Percentiles rank a stretch among this genome's conserved stretches.
Conservation (phyloP, 768 basidiomycete species). For the Hydnomerulius pinastri region DNA sequence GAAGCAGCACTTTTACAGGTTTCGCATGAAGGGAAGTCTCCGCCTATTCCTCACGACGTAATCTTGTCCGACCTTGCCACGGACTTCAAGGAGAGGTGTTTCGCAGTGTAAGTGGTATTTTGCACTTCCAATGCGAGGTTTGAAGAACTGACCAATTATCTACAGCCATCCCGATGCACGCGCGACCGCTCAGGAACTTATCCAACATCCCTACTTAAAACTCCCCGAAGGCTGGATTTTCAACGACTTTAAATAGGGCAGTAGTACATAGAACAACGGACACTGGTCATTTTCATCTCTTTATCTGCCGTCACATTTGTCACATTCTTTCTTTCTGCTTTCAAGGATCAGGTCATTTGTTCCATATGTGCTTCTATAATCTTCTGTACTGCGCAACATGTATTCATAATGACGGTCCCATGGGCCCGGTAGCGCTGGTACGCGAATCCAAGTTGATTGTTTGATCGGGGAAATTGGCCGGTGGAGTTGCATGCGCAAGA, state of each 20-base stretch:
- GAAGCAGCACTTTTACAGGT: conserved; percentile 49
- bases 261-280: conserved; percentile 15
- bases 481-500: too few species aligned
- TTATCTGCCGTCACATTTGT: conserved; percentile 28
- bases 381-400: conserved; percentile 26
- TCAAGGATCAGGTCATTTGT: conserved; percentile 21
- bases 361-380: conserved; percentile 37
- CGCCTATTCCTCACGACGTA: conserved; percentile 87
- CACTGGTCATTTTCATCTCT: conserved; percentile 22
- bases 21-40: conserved; percentile 80
- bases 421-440: conserved; percentile 32
- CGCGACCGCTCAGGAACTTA: conserved; percentile 75
- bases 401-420: conserved; percentile 26
- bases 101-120: conserved; percentile 68
- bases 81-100: conserved; percentile 87
- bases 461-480: too few species aligned
- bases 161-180: conserved; percentile 81
- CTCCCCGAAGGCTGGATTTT: conserved; percentile 78
- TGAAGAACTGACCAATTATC: conserved; percentile 2
- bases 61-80: conserved; percentile 72
- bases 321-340: conserved; percentile 19
- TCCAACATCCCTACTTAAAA: conserved; percentile 75
- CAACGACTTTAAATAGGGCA: conserved; percentile 45
- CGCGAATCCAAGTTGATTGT: conserved; percentile 23
- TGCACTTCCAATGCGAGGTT: neutral